Evolutionary conservation across 306 rosid genomes (phyloP).

Genomic region (Acacia melanoxylon): DNA sequence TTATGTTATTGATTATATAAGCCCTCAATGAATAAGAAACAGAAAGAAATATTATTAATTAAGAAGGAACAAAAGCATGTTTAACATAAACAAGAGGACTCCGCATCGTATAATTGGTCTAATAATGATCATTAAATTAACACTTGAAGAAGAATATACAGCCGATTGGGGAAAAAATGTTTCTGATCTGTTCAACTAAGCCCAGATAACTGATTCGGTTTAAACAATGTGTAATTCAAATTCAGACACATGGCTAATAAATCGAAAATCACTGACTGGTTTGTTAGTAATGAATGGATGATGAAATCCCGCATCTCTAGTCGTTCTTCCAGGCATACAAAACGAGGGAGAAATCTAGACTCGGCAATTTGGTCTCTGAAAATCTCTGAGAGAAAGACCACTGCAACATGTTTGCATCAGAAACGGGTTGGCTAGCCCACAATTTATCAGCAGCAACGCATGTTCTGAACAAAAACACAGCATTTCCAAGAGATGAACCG

Average conservation of each 20-base stretch:
- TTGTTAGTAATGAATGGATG: conserved; percentile 59
- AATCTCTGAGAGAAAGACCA: conserved; percentile 91
- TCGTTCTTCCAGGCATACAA: conserved; percentile 91
- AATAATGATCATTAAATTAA: conserved; percentile 42
- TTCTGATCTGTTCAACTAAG: conserved; percentile 52
- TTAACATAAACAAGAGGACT: conserved; percentile 6
- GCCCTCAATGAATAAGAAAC: conserved; percentile 12
- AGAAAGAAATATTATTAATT: neutral
- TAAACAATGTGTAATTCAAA: conserved; percentile 48
- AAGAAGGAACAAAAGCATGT: conserved; percentile 9
- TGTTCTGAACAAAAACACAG: conserved; percentile 94
- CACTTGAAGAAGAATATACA: conserved; percentile 61
- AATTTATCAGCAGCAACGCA: conserved; percentile 66
- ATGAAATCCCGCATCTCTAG: conserved; percentile 44
- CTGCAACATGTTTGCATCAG: conserved; percentile 63
- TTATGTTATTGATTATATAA: conserved; percentile 17
- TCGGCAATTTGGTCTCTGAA: conserved; percentile 67
- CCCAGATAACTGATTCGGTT: conserved; percentile 42
- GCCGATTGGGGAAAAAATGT: conserved; percentile 37
- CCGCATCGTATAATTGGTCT: conserved; percentile 11
- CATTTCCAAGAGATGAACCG: conserved; percentile 63
- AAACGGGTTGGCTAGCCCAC: conserved; percentile 57
- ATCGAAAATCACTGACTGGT: conserved; percentile 54
- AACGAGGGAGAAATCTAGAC: conserved; percentile 72
- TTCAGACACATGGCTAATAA: conserved; percentile 49